Percentiles rank a stretch among this genome's conserved stretches.
phyloP scores from a whole-genome alignment of 106 monocot species.

The Dioscorea zingiberensis region DNA sequence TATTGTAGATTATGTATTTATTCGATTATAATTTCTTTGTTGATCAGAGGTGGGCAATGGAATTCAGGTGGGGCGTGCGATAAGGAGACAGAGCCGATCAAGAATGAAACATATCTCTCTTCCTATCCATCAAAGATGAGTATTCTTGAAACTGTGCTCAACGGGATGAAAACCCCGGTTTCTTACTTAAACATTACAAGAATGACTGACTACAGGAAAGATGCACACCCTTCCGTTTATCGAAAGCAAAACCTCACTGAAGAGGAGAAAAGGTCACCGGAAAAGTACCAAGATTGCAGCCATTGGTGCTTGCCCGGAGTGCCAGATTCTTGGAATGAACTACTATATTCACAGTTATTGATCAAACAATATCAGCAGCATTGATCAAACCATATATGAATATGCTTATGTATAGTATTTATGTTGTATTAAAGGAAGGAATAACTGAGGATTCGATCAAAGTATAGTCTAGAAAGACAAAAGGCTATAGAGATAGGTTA shows the following conservation, averaged over 20 bases:
- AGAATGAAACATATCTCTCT: constrained; percentile 55
- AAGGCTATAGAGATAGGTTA: neutral
- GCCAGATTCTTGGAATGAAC: constrained; percentile 93
- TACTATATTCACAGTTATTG: constrained; percentile 73
- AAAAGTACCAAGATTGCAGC: constrained; percentile 78
- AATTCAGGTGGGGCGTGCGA: constrained; percentile 96
- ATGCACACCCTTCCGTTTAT: constrained; percentile 88
- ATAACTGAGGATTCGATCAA: constrained; percentile 4
- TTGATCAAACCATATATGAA: neutral
- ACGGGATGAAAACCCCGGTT: constrained; percentile 67
- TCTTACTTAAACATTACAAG: constrained; percentile 81
- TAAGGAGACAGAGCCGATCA: constrained; percentile 70
- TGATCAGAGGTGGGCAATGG: constrained; percentile 85
- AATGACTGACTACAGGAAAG: constrained; percentile 94
- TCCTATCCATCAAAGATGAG: constrained; percentile 63
- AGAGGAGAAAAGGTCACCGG: constrained; percentile 35
- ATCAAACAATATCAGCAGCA: constrained; percentile 46
- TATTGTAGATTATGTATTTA: neutral
- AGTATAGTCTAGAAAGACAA: neutral
- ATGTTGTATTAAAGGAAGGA: neutral
- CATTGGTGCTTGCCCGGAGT: constrained; percentile 98
- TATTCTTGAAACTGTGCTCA: constrained; percentile 56
- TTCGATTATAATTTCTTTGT: neutral
- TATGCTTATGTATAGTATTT: neutral
- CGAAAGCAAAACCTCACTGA: constrained; percentile 42